Percentiles rank a stretch among this genome's conserved stretches.
These are phyloP conservation scores for Fibroporia radiculosa DNA, from an alignment of 768 basidiomycete species.

Conservation along the genomic window DNA sequence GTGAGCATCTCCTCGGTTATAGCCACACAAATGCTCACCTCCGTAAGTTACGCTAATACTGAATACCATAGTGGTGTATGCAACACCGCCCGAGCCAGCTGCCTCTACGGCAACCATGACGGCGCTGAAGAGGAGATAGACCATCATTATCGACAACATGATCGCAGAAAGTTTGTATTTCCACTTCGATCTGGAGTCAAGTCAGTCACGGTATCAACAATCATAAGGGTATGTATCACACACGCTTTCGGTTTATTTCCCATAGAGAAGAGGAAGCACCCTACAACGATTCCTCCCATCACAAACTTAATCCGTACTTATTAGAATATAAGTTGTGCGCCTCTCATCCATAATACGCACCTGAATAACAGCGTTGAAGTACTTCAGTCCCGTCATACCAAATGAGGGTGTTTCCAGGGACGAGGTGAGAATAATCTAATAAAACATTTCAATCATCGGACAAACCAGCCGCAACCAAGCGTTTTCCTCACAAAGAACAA, in stretches of 20 bases:
- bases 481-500: constrained; percentile 72
- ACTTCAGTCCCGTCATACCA: constrained; percentile 50
- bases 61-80: constrained; percentile 73
- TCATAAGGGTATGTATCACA: constrained; percentile 10
- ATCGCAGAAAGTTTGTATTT: constrained; percentile 82
- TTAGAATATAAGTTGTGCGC: background rate
- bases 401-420: constrained; percentile 76
- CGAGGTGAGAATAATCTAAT: constrained; percentile 77
- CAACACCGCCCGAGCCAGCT: constrained; percentile 51
- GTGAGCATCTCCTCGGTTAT: constrained; percentile 3
- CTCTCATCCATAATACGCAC: constrained; percentile 27
- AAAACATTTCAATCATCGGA: background rate
- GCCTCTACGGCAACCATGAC: constrained; percentile 75
- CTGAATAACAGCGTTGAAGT: constrained; percentile 72
- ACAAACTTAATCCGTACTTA: constrained; percentile 45
- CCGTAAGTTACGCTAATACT: constrained; percentile 85
- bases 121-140: constrained; percentile 80
- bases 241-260: constrained; percentile 89
- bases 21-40: constrained; percentile 29
- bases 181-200: constrained; percentile 57
- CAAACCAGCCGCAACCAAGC: background rate
- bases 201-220: too few relatives aligned
- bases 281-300: constrained; percentile 79
- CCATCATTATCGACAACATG: constrained; percentile 67
- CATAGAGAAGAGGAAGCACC: constrained; percentile 91